Base-by-base conservation (phyloP, 495 filamentous ascomycete genomes). In the Podospora bellae-mahoneyi region DNA sequence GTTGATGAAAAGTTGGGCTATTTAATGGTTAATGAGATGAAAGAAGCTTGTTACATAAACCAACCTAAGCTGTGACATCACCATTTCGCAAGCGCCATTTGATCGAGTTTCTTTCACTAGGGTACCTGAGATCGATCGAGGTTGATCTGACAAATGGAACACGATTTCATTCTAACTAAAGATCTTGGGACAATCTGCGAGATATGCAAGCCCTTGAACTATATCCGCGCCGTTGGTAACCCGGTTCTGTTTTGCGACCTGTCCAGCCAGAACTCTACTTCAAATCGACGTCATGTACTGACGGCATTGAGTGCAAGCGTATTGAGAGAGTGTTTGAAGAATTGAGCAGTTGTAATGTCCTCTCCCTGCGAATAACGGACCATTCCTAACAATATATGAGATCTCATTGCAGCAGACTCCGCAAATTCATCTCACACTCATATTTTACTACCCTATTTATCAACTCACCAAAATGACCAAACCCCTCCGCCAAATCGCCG, bases 401-500 rank as follows among this genome's bases (percentile, higher is more conserved):
- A 23, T 23, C 23, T 23, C 23, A 23, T 23, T 23, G 23, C 23
- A 23, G 0, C 23, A 23, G 23, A 23, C 23, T 23, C 1, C 23
- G 23, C 23, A 23, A 23, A 23, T 23, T 23, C 23, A 23, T 23
- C 23, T 1, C 23, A 1, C 23, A 23, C 20, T 1, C 1, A 23
- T 23, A 23, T 23, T 23, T 23, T 23, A 23, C 23, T 23, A 23
- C 23, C 23, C 23, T 23, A 23, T 23, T 23, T 23, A 23, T 23
- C 23, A 23, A 23, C 23, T 23, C 23, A 58, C 6, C 19, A 58
- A 58, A 58, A 58, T 58, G 19, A 58, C 59, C 9, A 72, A 70
- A 28, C 70, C 70, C 57, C 65, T 72, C 61, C 67, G 70, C 48
- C 70, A 72, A 39, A 30, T 69, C 28, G 76, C 77, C 23, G 75